These are phyloP conservation scores for Thermomucor indicae-seudaticae DNA, from an alignment of 371 early-diverging fungal genomes.

Conservation along the genomic window DNA sequence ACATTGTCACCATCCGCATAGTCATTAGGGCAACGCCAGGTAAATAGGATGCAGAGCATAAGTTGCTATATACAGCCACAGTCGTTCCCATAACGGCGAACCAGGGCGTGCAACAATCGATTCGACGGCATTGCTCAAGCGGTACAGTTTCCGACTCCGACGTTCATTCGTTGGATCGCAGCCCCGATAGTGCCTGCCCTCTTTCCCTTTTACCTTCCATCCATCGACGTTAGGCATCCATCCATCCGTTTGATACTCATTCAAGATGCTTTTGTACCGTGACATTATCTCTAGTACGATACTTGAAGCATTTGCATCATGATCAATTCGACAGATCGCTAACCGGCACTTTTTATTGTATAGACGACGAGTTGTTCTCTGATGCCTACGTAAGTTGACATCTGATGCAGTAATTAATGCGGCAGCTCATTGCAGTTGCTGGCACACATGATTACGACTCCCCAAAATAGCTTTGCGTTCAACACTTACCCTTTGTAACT, in stretches of 20 bases:
- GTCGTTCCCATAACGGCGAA: too few relatives aligned
- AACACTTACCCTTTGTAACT: background rate
- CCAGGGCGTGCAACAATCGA: too few relatives aligned
- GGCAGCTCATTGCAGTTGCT: background rate
- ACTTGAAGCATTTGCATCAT: background rate
- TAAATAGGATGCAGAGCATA: slow-evolving; percentile 65
- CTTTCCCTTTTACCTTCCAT: slow-evolving; percentile 25
- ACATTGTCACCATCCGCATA: slow-evolving; percentile 66
- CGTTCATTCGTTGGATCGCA: too few relatives aligned
- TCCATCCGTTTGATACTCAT: slow-evolving; percentile 11
- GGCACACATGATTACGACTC: background rate
- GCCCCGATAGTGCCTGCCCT: background rate
- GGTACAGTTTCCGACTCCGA: too few relatives aligned
- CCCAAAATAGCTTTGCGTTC: background rate
- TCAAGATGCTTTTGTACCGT: slow-evolving; percentile 45
- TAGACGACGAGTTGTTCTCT: slow-evolving; percentile 90
- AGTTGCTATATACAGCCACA: too few relatives aligned
- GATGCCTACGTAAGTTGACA: slow-evolving; percentile 70
- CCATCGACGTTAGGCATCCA: too few relatives aligned
- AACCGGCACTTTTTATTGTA: background rate
- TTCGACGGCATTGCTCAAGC: too few relatives aligned
- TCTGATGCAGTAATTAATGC: background rate
- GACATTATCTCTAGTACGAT: slow-evolving; percentile 39
- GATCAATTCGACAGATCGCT: background rate
- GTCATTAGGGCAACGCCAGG: slow-evolving; percentile 92